Evolutionary conservation across 1,284 basidiomycete species (phyloP).

Genomic region (Gastroboletus turbinatus): DNA sequence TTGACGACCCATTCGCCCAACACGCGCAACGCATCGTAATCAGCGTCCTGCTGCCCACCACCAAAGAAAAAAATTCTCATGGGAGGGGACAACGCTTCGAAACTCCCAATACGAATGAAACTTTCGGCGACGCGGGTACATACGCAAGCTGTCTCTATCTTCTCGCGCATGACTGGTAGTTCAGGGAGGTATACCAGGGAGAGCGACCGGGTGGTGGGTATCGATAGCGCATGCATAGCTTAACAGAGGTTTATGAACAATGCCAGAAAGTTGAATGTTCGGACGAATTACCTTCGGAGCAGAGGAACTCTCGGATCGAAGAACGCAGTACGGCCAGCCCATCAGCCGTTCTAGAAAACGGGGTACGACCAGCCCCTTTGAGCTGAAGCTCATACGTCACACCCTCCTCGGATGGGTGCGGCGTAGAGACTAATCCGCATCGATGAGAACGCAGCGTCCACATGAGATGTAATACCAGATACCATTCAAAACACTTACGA

Average conservation of each 20-base stretch:
- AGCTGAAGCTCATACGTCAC: constrained; percentile 84
- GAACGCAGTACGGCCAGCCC: constrained; percentile 91
- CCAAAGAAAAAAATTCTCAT: constrained; percentile 67
- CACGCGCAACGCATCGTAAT: constrained; percentile 71
- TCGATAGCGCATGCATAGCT: constrained; percentile 86
- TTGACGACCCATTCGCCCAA: constrained; percentile 74
- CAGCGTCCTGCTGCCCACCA: constrained; percentile 69
- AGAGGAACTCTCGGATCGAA: constrained; percentile 89
- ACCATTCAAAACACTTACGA: constrained; percentile 43
- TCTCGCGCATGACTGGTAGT: constrained; percentile 78
- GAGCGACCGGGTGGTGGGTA: constrained; percentile 90
- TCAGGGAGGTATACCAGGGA: constrained; percentile 77
- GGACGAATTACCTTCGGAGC: constrained; percentile 67
- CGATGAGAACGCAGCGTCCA: constrained; percentile 2
- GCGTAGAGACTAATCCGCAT: constrained; percentile 65
- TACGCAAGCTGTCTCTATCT: constrained; percentile 77
- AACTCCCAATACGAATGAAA: constrained; percentile 91
- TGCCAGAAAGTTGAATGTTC: constrained; percentile 3
- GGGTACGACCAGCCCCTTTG: constrained; percentile 93
- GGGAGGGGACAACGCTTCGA: constrained; percentile 83
- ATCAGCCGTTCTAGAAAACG: constrained; percentile 89
- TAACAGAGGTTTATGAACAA: constrained; percentile 3
- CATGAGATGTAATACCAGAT: not conserved
- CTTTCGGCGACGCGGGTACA: constrained; percentile 85
- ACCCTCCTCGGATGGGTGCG: constrained; percentile 58